A percentile compares a stretch with the other conserved stretches of the same genome.
Conservation (phyloP, 257 asterid species). For the Apocynum venetum region DNA sequence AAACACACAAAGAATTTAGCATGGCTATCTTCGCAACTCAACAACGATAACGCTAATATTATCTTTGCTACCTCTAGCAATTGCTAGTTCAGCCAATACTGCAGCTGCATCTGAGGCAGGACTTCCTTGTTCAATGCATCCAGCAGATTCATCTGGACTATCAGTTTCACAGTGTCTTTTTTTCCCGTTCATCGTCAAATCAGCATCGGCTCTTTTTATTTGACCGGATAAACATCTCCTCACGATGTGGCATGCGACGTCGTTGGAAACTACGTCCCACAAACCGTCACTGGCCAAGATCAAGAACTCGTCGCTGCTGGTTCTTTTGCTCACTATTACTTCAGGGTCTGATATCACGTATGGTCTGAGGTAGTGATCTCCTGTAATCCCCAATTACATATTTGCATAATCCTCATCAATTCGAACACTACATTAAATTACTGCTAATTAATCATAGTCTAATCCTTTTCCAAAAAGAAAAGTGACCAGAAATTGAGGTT, state of each 20-base stretch:
- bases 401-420: too few species aligned
- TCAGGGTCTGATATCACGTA: constrained; percentile 56
- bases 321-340: constrained; percentile 31
- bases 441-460: too few species aligned
- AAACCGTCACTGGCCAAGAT: constrained; percentile 65
- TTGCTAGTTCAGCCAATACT: constrained; percentile 50
- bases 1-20: too few species aligned
- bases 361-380: constrained; percentile 62
- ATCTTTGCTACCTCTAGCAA: constrained; percentile 54
- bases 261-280: constrained; percentile 66
- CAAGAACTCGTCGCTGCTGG: constrained; percentile 47
- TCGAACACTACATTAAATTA: too few species aligned
- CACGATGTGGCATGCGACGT: constrained; percentile 47
- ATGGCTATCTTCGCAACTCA: constrained; percentile 17
- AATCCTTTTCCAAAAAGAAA: too few species aligned
- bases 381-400: constrained; percentile 20
- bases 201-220: constrained; percentile 4
- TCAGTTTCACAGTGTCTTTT: not conserved
- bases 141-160: not conserved
- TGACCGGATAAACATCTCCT: constrained; percentile 45
- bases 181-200: not conserved
- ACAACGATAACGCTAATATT: constrained; percentile 52
- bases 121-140: not conserved
- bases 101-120: constrained; percentile 38
- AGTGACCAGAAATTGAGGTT: too few species aligned